Percentiles rank a stretch among this genome's conserved stretches.
phyloP scores from a whole-genome alignment of 805 yeast genomes.

The Pichia ethanolica region DNA sequence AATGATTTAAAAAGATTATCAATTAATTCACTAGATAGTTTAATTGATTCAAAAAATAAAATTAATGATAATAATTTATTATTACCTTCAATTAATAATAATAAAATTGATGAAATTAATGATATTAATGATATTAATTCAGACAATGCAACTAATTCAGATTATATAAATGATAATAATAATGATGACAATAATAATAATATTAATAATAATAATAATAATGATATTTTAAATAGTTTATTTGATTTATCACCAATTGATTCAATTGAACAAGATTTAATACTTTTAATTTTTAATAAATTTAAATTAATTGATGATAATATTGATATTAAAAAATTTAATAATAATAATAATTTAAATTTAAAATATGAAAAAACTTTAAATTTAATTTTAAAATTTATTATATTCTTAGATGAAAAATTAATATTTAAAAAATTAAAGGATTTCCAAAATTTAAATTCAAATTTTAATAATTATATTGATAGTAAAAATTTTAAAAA shows the following conservation, averaged over 20 bases:
- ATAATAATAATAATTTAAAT: background rate
- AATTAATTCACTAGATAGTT: too few relatives aligned
- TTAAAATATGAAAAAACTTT: background rate
- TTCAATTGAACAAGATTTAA: slow-evolving; percentile 2
- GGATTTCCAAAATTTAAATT: slow-evolving; percentile 17
- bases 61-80: too few relatives aligned
- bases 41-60: too few relatives aligned
- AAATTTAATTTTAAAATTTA: background rate
- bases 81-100: too few relatives aligned
- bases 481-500: background rate
- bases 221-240: background rate
- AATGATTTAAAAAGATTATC: too few relatives aligned
- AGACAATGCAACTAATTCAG: too few relatives aligned
- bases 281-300: slow-evolving; percentile 2
- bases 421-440: slow-evolving; percentile 16
- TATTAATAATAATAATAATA: background rate
- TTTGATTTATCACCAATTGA: background rate
- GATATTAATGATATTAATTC: too few relatives aligned
- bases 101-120: too few relatives aligned
- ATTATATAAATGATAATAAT: too few relatives aligned
- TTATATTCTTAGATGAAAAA: slow-evolving; percentile 5
- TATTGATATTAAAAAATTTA: background rate
- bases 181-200: background rate
- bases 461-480: slow-evolving; percentile 15
- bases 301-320: slow-evolving; percentile 3